phyloP scores from a whole-genome alignment of 2,329 filamentous ascomycete species.

The Pseudogymnoascus sp. region DNA sequence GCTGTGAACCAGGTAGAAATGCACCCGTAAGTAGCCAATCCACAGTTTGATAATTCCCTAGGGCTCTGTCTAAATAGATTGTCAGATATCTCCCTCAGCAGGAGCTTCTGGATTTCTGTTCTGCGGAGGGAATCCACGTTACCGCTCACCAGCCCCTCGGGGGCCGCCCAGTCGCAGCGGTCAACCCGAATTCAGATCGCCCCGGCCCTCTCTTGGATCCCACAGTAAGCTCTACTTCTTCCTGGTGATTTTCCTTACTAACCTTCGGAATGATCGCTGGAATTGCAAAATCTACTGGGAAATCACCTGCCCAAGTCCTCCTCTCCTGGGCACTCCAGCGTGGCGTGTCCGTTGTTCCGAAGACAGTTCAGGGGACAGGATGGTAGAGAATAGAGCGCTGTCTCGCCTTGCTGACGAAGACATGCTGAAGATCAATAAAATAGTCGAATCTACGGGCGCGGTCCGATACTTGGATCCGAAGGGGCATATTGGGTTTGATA shows the following conservation, averaged over 20 bases:
- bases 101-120: conserved; percentile 60
- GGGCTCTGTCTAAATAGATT: neutral
- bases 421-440: neutral
- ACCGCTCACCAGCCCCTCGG: neutral
- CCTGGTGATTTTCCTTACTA: neutral
- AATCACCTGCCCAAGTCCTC: conserved; percentile 36
- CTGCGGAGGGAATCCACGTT: conserved; percentile 51
- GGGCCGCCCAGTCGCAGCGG: neutral
- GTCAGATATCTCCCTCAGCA: conserved; percentile 48
- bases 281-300: conserved; percentile 34
- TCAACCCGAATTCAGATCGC: neutral
- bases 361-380: conserved; percentile 33
- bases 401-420: neutral
- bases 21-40: conserved; percentile 53
- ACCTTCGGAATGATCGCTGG: conserved; percentile 27
- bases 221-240: neutral
- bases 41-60: neutral
- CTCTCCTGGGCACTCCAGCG: conserved; percentile 41
- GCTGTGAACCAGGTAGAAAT: conserved; percentile 51
- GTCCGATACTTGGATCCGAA: neutral
- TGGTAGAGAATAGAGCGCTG: neutral
- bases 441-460: neutral
- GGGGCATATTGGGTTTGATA: neutral
- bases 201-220: neutral
- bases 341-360: conserved; percentile 42